phyloP scores from a whole-genome alignment of 2,329 filamentous ascomycete genomes.

The Iodosphaeria phyllophila region DNA sequence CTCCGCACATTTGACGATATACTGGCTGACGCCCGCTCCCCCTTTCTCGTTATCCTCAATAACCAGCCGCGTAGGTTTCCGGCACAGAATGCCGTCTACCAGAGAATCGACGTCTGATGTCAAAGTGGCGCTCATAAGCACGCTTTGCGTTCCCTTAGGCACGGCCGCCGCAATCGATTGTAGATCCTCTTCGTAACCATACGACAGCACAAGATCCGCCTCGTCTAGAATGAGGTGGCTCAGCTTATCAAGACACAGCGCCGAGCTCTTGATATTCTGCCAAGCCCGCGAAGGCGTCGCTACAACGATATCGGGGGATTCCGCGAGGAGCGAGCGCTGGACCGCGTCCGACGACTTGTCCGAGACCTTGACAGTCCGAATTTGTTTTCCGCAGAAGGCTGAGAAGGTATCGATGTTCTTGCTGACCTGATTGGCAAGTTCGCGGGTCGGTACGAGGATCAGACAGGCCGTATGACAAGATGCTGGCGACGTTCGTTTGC shows the following conservation, averaged over 20 bases:
- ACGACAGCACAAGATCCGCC: conserved; percentile 81
- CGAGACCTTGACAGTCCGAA: conserved; percentile 70
- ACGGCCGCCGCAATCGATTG: conserved; percentile 59
- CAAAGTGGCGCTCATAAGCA: conserved; percentile 86
- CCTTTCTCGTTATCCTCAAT: conserved; percentile 68
- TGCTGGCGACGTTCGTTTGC: conserved; percentile 41
- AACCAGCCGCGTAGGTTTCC: conserved; percentile 61
- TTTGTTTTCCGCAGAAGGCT: conserved; percentile 67
- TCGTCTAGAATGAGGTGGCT: conserved; percentile 79
- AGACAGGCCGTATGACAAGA: conserved; percentile 53
- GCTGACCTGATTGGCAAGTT: conserved; percentile 81
- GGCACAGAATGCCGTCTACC: conserved; percentile 74
- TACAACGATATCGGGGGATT: conserved; percentile 74
- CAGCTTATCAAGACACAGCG: conserved; percentile 52
- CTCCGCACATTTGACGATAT: conserved; percentile 67
- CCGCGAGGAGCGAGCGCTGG: conserved; percentile 68
- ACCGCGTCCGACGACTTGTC: conserved; percentile 82
- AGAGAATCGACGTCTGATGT: conserved; percentile 71
- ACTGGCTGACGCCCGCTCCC: conserved; percentile 64
- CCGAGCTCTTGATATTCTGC: conserved; percentile 54
- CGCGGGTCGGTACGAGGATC: conserved; percentile 83
- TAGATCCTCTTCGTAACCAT: conserved; percentile 85
- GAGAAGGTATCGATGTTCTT: conserved; percentile 62
- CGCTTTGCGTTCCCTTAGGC: conserved; percentile 72
- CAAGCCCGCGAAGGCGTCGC: conserved; percentile 77